Evolutionary conservation across 225 moss, liverwort and hornwort genomes (phyloP), one percentile per base, ranked within the genome.

Genomic region (Pseudisothecium myosuroides): DNA sequence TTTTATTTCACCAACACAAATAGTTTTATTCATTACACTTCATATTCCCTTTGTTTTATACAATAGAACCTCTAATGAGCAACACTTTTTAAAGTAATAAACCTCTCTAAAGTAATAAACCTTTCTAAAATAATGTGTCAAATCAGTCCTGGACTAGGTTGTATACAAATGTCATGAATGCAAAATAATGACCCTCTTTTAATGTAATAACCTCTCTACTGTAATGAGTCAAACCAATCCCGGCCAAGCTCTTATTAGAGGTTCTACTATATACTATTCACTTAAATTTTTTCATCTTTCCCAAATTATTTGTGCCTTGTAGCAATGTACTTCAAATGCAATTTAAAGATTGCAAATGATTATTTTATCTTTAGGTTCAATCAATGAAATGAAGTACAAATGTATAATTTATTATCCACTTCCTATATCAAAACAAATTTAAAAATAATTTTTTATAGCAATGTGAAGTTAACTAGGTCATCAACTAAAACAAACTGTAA

Each of bases 11-110:
- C 14, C 36, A 0, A 9, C 2, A 39, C 24, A 41, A 24, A 12
- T 24, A 14, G 9, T 24, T 39, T 13, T 14, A 69, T 39, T 39
- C 13, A 23, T 39, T 6, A 39, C 1, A 8, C 41, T 26, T 68
- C 23, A n/a, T 68, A 22, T 1, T 22, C 24, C 23, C 5, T 69
- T 0, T 41, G 0, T 1, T 0, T 0, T 14, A 14, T 26, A 14
- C n/a, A n/a, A n/a, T n/a, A n/a, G n/a, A n/a, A n/a, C n/a, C n/a
- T n/a, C n/a, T n/a, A n/a, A n/a, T n/a, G n/a, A n/a, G n/a, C n/a
- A n/a, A n/a, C n/a, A n/a, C n/a, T n/a, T n/a, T n/a, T n/a, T n/a
- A n/a, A n/a, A n/a, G n/a, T n/a, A n/a, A n/a, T n/a, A n/a, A n/a
- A n/a, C n/a, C n/a, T n/a, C n/a, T n/a, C n/a, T n/a, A n/a, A n/a